phyloP scores from a whole-genome alignment of 2,329 filamentous ascomycete species.

The Lasiodiplodia hormozganensis region DNA sequence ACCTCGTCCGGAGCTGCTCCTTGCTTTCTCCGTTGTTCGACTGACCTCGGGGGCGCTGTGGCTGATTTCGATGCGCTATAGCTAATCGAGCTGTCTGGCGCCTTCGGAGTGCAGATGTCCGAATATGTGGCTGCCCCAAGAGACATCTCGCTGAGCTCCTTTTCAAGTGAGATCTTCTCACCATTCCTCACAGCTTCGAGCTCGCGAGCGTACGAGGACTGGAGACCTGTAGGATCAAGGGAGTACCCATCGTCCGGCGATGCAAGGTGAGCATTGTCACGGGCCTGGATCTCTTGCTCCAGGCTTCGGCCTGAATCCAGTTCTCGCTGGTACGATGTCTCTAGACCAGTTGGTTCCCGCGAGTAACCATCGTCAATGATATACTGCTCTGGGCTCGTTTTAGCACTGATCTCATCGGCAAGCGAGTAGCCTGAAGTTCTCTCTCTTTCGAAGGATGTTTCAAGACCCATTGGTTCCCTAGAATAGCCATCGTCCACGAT shows the following conservation, averaged over 20 bases:
- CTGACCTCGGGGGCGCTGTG: conserved; percentile 25
- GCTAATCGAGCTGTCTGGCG: conserved; percentile 14
- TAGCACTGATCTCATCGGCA: conserved; percentile 25
- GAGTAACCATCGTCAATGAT: conserved; percentile 25
- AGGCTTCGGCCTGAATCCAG: conserved; percentile 13
- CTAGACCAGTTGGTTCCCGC: conserved; percentile 30
- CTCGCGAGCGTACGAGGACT: conserved; percentile 31
- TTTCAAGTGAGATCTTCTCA: conserved; percentile 27
- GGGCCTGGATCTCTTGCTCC: neutral
- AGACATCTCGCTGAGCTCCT: conserved; percentile 22
- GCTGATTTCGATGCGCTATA: neutral
- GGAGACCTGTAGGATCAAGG: conserved; percentile 19
- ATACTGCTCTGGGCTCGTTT: neutral
- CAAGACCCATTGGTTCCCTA: conserved; percentile 30
- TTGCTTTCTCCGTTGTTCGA: conserved; percentile 26
- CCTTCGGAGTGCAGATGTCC: conserved; percentile 2
- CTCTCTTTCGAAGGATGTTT: conserved; percentile 33
- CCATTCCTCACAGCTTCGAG: conserved; percentile 17
- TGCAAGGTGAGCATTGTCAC: neutral
- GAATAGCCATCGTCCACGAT: conserved; percentile 25
- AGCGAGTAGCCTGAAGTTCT: conserved; percentile 15
- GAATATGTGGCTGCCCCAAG: conserved; percentile 20
- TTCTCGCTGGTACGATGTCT: conserved; percentile 33
- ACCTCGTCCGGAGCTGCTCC: conserved; percentile 23
- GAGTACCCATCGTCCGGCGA: conserved; percentile 24